Evolutionary conservation across 2,329 filamentous ascomycete species (phyloP), one percentile per base, ranked within the genome.

Genomic region (Cladosporium phlei): DNA sequence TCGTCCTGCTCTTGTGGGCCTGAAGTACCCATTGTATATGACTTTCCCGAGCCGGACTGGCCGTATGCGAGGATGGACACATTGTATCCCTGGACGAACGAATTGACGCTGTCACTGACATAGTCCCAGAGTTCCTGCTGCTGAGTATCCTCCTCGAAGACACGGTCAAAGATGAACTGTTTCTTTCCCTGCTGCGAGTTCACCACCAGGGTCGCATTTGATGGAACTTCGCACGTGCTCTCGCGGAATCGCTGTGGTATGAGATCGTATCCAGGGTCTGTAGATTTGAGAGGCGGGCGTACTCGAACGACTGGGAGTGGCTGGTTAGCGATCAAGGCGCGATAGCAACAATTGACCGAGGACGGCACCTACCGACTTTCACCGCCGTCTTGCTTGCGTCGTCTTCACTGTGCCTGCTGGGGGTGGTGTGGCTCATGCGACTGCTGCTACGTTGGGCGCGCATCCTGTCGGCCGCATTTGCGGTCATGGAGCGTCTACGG

Each of bases 11-110:
- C 90, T 17, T 68, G 68, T 2, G 90, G 88, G 4, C 89, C 89
- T 1, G 91, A 89, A 0, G 93, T 98, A 48, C 93, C 93, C 93
- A 98, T 98, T 0, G 93, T 98, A 65, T 95, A 97, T 2, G 91
- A 97, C 71, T 98, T 98, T 58, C 93, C 93, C 9, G 93, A 89
- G 47, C 93, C 93, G 21, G 93, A 98, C 72, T 98, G 93, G 55
- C 93, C 93, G 62, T 98, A 98, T 38, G 93, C 93, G 59, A 98
- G 74, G 39, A 98, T 81, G 3, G 93, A 98, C 49, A 98, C 93
- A 79, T 98, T 98, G 78, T 97, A 98, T 46, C 93, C 93, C 63
- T 96, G 88, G 1, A 93, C 74, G 59, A 98, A 98, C 2, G 90
- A 87, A 58, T 77, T 81, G 56, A 97, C 86, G 58, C 89, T 94